These are phyloP conservation scores for Penstemon barbatus DNA, from an alignment of 257 asterid species.

Conservation along the genomic window DNA sequence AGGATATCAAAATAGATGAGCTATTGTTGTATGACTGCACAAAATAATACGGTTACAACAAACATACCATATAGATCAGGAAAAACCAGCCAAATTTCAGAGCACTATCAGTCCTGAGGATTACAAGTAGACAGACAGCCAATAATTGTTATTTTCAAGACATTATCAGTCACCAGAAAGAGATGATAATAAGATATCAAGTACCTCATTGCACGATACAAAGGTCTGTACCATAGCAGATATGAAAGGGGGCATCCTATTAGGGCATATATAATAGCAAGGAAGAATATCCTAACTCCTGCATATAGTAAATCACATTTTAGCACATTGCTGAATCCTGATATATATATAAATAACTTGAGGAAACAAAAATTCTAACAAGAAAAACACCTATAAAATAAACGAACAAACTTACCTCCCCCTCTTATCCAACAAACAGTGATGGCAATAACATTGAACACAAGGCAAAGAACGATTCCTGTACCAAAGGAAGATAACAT, in stretches of 20 bases:
- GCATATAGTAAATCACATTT: constrained; percentile 30
- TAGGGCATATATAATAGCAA: constrained; percentile 82
- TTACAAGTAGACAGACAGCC: constrained; percentile 17
- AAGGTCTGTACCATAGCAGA: constrained; percentile 93
- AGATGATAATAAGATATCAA: constrained; percentile 21
- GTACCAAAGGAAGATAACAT: constrained; percentile 26
- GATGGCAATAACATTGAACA: constrained; percentile 78
- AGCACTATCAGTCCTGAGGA: constrained; percentile 93
- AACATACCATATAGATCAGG: constrained; percentile 76
- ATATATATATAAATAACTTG: not conserved
- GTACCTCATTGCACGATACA: constrained; percentile 93
- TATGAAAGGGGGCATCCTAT: constrained; percentile 87
- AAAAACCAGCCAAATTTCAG: constrained; percentile 93
- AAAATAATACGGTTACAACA: constrained; percentile 2
- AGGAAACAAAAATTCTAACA: constrained; percentile 7
- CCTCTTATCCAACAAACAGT: constrained; percentile 89
- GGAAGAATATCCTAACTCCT: constrained; percentile 92
- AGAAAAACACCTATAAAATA: constrained; percentile 6
- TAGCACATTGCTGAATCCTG: constrained; percentile 12
- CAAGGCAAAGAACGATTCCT: constrained; percentile 93
- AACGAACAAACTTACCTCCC: constrained; percentile 62
- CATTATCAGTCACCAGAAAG: not conserved
- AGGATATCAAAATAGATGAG: constrained; percentile 17
- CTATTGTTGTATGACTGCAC: constrained; percentile 14
- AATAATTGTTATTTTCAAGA: constrained; percentile 16